phyloP scores from a whole-genome alignment of 768 basidiomycete genomes.

The Daedaleopsis nitida region DNA sequence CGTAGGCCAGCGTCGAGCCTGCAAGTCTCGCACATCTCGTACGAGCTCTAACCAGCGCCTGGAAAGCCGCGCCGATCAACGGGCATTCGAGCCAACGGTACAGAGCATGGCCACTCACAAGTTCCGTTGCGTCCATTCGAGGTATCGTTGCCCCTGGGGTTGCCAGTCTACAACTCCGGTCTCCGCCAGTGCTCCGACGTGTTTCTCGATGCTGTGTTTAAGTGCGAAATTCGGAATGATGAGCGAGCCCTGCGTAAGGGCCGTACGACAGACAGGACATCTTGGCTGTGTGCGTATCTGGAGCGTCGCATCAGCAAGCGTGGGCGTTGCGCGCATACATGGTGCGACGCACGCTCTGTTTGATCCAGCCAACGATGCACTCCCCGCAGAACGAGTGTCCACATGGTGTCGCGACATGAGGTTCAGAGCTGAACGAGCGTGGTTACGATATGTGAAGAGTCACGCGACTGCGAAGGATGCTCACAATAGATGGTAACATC shows the following conservation, averaged over 20 bases:
- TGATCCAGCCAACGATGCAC: constrained; percentile 64
- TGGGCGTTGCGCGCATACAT: constrained; percentile 18
- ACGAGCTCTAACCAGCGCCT: not conserved
- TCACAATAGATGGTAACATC: constrained; percentile 74
- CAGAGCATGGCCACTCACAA: constrained; percentile 41
- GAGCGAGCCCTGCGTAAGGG: constrained; percentile 46
- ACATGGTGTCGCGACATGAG: constrained; percentile 69
- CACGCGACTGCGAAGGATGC: constrained; percentile 25
- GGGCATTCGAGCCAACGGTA: not conserved
- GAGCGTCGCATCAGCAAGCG: not conserved
- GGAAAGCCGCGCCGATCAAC: too few species aligned
- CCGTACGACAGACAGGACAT: constrained; percentile 64
- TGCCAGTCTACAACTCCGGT: constrained; percentile 57
- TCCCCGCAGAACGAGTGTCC: constrained; percentile 74
- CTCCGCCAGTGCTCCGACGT: constrained; percentile 50
- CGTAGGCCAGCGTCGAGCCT: too few species aligned
- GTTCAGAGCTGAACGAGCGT: constrained; percentile 47
- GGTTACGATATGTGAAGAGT: not conserved
- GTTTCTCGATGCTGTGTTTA: constrained; percentile 61
- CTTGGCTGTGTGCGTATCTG: constrained; percentile 34
- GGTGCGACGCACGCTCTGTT: constrained; percentile 43
- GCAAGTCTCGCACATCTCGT: not conserved
- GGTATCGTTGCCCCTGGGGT: constrained; percentile 43
- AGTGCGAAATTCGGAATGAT: constrained; percentile 61
- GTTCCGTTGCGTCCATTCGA: constrained; percentile 57